Evolutionary conservation across 2,329 filamentous ascomycete genomes (phyloP).

Genomic region (Monosporascus ibericus): DNA sequence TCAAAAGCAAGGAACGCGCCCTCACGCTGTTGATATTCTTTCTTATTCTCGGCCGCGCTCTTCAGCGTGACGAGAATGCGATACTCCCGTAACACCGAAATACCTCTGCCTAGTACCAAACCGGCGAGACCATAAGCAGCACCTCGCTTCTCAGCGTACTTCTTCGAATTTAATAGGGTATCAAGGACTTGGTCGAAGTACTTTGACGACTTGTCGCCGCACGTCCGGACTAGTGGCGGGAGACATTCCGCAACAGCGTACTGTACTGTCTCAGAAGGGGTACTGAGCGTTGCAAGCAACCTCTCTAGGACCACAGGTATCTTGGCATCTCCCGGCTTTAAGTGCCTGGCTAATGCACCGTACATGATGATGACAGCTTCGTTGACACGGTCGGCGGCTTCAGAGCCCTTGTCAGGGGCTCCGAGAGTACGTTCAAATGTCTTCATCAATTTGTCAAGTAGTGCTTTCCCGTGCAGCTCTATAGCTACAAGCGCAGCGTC

Average conservation of each 20-base stretch:
- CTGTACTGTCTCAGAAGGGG: slow-evolving; percentile 93
- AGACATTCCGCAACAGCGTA: slow-evolving; percentile 93
- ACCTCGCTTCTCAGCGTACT: slow-evolving; percentile 86
- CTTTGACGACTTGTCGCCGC: slow-evolving; percentile 66
- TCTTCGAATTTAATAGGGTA: slow-evolving; percentile 78
- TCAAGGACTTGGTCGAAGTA: slow-evolving; percentile 80
- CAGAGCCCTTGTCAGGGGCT: slow-evolving; percentile 72
- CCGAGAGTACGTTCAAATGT: slow-evolving; percentile 87
- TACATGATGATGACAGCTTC: slow-evolving; percentile 98
- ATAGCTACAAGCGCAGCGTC: slow-evolving; percentile 81
- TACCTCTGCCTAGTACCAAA: slow-evolving; percentile 80
- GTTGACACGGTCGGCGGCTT: slow-evolving; percentile 82
- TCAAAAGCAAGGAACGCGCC: slow-evolving; percentile 88
- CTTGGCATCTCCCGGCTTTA: slow-evolving; percentile 78
- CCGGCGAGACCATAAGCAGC: slow-evolving; percentile 93
- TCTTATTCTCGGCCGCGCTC: slow-evolving; percentile 88
- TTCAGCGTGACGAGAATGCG: slow-evolving; percentile 78
- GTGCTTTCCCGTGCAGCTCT: slow-evolving; percentile 69
- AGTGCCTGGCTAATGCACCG: slow-evolving; percentile 82
- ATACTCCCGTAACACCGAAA: slow-evolving; percentile 74
- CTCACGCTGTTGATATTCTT: slow-evolving; percentile 81
- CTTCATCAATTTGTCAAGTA: slow-evolving; percentile 86
- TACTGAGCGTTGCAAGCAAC: slow-evolving; percentile 80
- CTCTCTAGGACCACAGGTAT: slow-evolving; percentile 84
- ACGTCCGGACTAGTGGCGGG: slow-evolving; percentile 81